Evolutionary conservation across 306 rosid species (phyloP).

Genomic region (Corylus avellana): DNA sequence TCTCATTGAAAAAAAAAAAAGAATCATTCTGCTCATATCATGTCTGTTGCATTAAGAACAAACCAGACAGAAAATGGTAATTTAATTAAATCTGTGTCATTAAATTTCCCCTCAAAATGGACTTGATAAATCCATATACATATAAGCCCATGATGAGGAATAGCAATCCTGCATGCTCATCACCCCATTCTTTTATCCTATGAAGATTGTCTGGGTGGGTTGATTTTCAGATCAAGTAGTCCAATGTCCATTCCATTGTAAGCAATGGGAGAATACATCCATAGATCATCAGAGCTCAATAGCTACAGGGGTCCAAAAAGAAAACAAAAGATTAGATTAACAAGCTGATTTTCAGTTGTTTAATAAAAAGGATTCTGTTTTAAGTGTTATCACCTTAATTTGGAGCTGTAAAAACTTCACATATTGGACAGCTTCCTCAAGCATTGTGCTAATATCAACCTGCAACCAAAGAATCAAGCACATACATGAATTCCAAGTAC

Average conservation of each 20-base stretch:
- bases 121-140: background rate
- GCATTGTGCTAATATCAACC: slow-evolving; percentile 99
- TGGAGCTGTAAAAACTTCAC: slow-evolving; percentile 89
- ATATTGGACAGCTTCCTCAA: slow-evolving; percentile 93
- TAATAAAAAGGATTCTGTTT: slow-evolving; percentile 6
- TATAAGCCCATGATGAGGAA: slow-evolving; percentile 16
- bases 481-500: slow-evolving; percentile 5
- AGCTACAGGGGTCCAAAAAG: slow-evolving; percentile 47
- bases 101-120: background rate
- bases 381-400: slow-evolving; percentile 61
- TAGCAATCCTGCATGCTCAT: slow-evolving; percentile 1
- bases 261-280: slow-evolving; percentile 97
- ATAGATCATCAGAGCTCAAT: slow-evolving; percentile 79
- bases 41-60: background rate
- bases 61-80: background rate
- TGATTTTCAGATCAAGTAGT: slow-evolving; percentile 58
- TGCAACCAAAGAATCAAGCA: slow-evolving; percentile 30
- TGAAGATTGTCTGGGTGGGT: slow-evolving; percentile 41
- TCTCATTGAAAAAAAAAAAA: background rate
- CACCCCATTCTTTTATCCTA: slow-evolving; percentile 15
- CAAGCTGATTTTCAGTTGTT: background rate
- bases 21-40: background rate
- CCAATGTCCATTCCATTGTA: slow-evolving; percentile 89
- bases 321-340: slow-evolving; percentile 16
- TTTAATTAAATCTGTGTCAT: background rate